Base-by-base conservation (phyloP, 2,329 filamentous ascomycete species). In the Mollisia scopiformis region DNA sequence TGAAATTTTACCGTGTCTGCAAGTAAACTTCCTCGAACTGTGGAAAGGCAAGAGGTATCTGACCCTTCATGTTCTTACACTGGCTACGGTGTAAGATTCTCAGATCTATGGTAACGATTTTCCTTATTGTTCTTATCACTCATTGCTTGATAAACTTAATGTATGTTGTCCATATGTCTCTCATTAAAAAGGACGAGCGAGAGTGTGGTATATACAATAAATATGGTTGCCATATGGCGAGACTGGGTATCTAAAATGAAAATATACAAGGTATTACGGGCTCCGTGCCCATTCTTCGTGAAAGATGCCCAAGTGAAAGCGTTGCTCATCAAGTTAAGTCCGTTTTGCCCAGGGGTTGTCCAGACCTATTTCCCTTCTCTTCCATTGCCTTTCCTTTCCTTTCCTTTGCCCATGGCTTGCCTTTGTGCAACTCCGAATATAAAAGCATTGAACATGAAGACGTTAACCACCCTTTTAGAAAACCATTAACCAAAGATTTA, bases 191-290 rank as follows among this genome's bases (percentile, higher is more conserved):
- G 21, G n/a, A 31, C 8, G 10, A 51, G 21, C 8, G 19, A 35
- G 19, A 19, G 49, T 28, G 28, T 51, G 16, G 13, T 35, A 51
- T 51, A 30, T 51, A 51, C 49, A 51, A n/a, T 33, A 51, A 51
- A 21, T 21, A n/a, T 14, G 27, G 49, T n/a, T 19, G 16, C 27
- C 10, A 33, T 33, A 51, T 51, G 27, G 8, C 21, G 16, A 19
- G 49, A 51, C 28, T 51, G 49, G 49, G 49, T 51, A 51, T 51
- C 49, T 31, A 35, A 11, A n/a, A 31, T 31, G 33, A 30, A 11
- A 51, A 51, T 51, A 51, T 51, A 51, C 49, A 51, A 51, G 49
- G 49, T 51, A 51, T 51, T 51, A 51, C 21, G 14, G 25, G 43
- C 10, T 11, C 25, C 43, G 28, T 27, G 43, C 43, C 43, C 43